Conservation (phyloP, 2,329 filamentous ascomycete genomes). For the Rhinocladiella similis region DNA sequence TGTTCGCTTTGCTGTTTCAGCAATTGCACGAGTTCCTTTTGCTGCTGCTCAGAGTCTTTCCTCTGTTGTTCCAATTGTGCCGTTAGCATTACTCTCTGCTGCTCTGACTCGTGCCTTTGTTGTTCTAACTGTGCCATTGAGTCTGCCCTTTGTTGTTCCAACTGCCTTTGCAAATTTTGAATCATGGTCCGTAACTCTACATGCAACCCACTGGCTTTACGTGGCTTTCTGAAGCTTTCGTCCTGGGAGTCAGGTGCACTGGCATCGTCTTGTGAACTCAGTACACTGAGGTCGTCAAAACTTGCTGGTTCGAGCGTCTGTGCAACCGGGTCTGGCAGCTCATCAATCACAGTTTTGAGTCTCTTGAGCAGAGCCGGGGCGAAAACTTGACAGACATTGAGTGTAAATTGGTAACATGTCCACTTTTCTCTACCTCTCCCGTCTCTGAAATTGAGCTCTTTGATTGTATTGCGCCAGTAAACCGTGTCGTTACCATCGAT, state of each 20-base stretch:
- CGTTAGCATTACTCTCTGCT: background rate
- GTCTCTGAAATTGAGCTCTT: background rate
- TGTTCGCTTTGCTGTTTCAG: background rate
- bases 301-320: background rate
- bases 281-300: background rate
- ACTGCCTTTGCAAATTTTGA: background rate
- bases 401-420: background rate
- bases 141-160: background rate
- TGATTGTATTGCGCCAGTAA: background rate
- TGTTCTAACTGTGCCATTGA: no score
- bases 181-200: slow-evolving; percentile 12
- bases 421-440: background rate
- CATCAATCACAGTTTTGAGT: background rate
- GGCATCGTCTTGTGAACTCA: slow-evolving; percentile 1
- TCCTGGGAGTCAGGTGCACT: slow-evolving; percentile 15
- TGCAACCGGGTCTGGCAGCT: background rate
- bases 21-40: background rate
- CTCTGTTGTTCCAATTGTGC: background rate
- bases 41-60: background rate
- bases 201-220: slow-evolving; percentile 1
- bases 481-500: background rate
- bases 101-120: background rate
- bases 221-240: background rate
- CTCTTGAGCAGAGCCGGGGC: background rate
- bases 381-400: background rate